Base-by-base conservation (phyloP, 2,329 filamentous ascomycete genomes). In the Alternaria infectoria region DNA sequence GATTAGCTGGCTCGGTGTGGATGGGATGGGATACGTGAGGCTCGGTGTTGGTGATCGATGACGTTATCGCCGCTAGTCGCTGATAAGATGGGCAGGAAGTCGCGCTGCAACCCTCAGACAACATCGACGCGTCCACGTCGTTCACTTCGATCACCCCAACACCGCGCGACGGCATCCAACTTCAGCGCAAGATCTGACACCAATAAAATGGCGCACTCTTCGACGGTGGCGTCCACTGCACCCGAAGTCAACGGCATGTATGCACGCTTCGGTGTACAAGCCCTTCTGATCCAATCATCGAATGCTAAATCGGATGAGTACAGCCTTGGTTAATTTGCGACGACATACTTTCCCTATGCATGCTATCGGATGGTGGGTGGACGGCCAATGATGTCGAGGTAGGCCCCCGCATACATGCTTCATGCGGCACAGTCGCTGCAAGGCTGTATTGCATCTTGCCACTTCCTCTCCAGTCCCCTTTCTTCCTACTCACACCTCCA, bases 401-500 rank as follows among this genome's bases (percentile, higher is more conserved):
- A 40, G 36, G 15, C 15, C 36, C 36, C 36, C 36, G 36, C 36
- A 40, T 6, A 3, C 15, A 40, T 40, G n/a, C n/a, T 11, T 11
- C 36, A 40, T 17, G n/a, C 15, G 36, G 15, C 36, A 40, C 36
- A 40, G 36, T 17, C 15, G 8, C 36, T 40, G 36, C n/a, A 40
- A 40, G 32, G 32, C 32, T n/a, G 32, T 36, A 36, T 36, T n/a
- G 32, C 32, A 36, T 9, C 32, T 36, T 36, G 32, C 9, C 9
- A 5, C 32, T 36, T 4, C 15, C 32, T 36, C 1, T 8, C 15
- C 9, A 4, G 4, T n/a, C 32, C 4, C 32, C 32, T 36, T 36
- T 0, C 32, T 36, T 36, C 32, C 0, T 36, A 36, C 32, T 0
- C n/a, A n/a, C n/a, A n/a, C n/a, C n/a, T n/a, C n/a, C n/a, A n/a